Evolutionary conservation across 225 moss, liverwort and hornwort genomes (phyloP), one percentile per base, ranked within the genome.

Genomic region (Pseudisothecium myosuroides): DNA sequence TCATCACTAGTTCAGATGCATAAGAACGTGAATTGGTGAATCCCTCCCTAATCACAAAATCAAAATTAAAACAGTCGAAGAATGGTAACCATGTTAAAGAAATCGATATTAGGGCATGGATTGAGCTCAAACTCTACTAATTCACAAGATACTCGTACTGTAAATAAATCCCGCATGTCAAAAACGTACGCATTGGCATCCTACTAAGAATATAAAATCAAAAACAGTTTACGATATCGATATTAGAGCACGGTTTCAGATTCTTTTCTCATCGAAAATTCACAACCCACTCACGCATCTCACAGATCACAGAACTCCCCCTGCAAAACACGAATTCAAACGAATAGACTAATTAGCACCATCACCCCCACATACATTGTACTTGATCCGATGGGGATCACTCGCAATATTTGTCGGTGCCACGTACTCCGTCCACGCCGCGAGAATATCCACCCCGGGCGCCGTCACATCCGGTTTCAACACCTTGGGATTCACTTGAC

Each of bases 391-490:
- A 43, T 64, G 50, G 10, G 36, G 54, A 39, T 93, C 90, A 3
- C 24, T 78, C 0, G 89, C 62, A 2, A 92, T 17, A 1, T 61
- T 63, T 7, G 87, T 82, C 2, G 88, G 58, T 5, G 88, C 76
- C 1, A 36, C 19, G 7, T 87, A 67, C 52, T 82, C 92, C 29
- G 95, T 92, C 97, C 97, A 97, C 0, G 96, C 95, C 12, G 95
- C 96, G 2, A 97, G 91, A 79, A 95, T 94, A 83, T 12, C 66
- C 91, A 95, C 93, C 3, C 97, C 95, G 0, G 96, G 97, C 10
- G 87, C 95, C 6, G 93, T 59, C 7, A 96, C 88, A 71, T 97
- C 96, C 2, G 97, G 97, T 80, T 97, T 96, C 73, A 97, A 76
- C 34, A 96, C 80, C 82, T 92, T 88, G 28, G 91, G 87, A 32